phyloP scores from a whole-genome alignment of 2,329 filamentous ascomycete genomes.

The Purpureocillium takamizusanense region DNA sequence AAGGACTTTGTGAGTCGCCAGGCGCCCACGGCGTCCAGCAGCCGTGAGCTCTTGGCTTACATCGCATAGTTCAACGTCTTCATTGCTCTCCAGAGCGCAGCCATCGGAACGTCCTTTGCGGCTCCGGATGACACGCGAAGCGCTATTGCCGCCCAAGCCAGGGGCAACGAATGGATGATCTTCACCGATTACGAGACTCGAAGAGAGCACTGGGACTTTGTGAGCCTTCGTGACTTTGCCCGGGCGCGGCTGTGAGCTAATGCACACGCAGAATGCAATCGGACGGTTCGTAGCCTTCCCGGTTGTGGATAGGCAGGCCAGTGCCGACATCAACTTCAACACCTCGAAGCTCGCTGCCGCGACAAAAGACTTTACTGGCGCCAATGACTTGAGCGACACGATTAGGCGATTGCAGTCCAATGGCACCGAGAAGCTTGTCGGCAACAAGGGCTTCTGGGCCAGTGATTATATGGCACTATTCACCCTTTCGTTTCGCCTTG shows the following conservation, averaged over 20 bases:
- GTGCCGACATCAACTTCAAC: slow-evolving; percentile 15
- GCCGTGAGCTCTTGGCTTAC: too few species aligned
- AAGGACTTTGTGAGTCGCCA: slow-evolving; percentile 12
- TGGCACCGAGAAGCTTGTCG: slow-evolving; percentile 11
- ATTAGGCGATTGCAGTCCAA: slow-evolving; percentile 11
- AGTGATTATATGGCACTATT: slow-evolving; percentile 12
- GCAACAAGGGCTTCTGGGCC: slow-evolving; percentile 14
- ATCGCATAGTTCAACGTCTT: slow-evolving; percentile 11
- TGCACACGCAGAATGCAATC: slow-evolving; percentile 9
- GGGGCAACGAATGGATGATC: slow-evolving; percentile 14
- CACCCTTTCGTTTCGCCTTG: too few species aligned
- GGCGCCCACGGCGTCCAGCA: too few species aligned
- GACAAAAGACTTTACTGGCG: slow-evolving; percentile 9
- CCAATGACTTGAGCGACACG: slow-evolving; percentile 6
- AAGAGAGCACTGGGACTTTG: slow-evolving; percentile 13
- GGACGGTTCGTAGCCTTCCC: slow-evolving; percentile 14
- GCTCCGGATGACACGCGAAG: slow-evolving; percentile 7
- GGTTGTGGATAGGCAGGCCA: slow-evolving; percentile 11
- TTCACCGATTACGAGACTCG: slow-evolving; percentile 9
- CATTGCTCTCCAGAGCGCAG: slow-evolving; percentile 11
- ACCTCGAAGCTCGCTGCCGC: slow-evolving; percentile 10
- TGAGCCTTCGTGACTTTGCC: background rate
- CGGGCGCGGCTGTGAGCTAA: background rate
- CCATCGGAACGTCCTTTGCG: slow-evolving; percentile 13
- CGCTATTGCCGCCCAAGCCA: slow-evolving; percentile 10